A percentile compares a stretch with the other conserved stretches of the same genome.
Evolutionary conservation across 805 yeast genomes (phyloP).

Genomic region (Hanseniaspora guilliermondii): DNA sequence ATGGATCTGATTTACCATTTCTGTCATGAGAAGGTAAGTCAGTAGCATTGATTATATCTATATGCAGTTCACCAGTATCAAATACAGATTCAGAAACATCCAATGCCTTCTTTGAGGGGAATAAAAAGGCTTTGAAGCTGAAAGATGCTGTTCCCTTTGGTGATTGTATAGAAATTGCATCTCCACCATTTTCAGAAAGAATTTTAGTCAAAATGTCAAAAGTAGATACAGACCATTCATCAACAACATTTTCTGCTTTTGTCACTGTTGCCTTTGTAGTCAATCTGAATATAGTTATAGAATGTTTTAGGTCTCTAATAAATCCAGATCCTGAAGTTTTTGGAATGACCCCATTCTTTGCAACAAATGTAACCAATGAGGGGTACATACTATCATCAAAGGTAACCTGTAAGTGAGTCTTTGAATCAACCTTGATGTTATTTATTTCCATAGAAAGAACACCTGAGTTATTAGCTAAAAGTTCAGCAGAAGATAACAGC

Average conservation of each 20-base stretch:
- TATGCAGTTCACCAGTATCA: conserved; percentile 53
- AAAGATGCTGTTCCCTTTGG: conserved; percentile 25
- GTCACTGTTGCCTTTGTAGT: conserved; percentile 40
- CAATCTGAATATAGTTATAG: conserved; percentile 45
- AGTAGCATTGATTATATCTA: conserved; percentile 47
- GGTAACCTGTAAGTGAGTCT: conserved; percentile 40
- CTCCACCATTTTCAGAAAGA: conserved; percentile 34
- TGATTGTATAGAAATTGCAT: background rate
- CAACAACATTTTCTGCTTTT: conserved; percentile 37
- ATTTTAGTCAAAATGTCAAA: conserved; percentile 42
- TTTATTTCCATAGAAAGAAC: conserved; percentile 41
- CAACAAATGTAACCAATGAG: conserved; percentile 38
- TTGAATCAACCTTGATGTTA: conserved; percentile 34
- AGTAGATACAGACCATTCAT: conserved; percentile 40
- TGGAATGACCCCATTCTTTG: conserved; percentile 36
- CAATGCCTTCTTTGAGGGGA: conserved; percentile 44
- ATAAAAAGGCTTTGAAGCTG: conserved; percentile 42
- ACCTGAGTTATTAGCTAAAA: conserved; percentile 50
- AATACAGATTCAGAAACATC: conserved; percentile 48
- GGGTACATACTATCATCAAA: conserved; percentile 58
- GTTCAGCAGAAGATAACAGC: conserved; percentile 39
- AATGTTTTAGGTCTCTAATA: conserved; percentile 57
- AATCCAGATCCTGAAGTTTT: conserved; percentile 47
- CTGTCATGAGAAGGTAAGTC: conserved; percentile 48
- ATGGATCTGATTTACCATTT: conserved; percentile 72